Evolutionary conservation across 768 basidiomycete species (phyloP).

Genomic region (Lactarius sp.): DNA sequence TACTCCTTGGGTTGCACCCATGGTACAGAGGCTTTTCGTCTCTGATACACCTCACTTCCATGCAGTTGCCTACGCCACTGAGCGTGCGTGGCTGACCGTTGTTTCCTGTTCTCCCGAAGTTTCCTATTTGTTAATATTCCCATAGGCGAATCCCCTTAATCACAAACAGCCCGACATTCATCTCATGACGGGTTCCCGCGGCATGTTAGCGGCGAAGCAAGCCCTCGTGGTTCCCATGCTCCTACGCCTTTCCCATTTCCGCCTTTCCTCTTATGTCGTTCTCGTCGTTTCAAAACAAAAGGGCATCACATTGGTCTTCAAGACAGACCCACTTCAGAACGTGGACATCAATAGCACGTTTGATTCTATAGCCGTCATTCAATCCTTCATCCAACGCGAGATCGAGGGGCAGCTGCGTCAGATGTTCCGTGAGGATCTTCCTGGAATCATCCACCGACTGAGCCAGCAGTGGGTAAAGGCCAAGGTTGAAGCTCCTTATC

Average conservation of each 20-base stretch:
- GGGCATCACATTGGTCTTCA: constrained; percentile 98
- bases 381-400: constrained; percentile 95
- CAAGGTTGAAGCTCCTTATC: constrained; percentile 89
- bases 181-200: constrained; percentile 72
- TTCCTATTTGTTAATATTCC: background rate
- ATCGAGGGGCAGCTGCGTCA: constrained; percentile 96
- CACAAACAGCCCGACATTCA: constrained; percentile 90
- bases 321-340: constrained; percentile 96
- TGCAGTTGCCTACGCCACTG: background rate
- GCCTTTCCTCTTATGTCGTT: constrained; percentile 92
- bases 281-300: constrained; percentile 97
- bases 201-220: constrained; percentile 91
- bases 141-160: constrained; percentile 89
- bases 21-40: background rate
- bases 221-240: constrained; percentile 98
- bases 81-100: background rate
- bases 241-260: constrained; percentile 92
- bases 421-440: constrained; percentile 97
- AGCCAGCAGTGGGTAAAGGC: constrained; percentile 95
- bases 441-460: constrained; percentile 92
- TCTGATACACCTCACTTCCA: background rate
- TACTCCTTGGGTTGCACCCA: too few relatives aligned
- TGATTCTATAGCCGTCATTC: constrained; percentile 95
- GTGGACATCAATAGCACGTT: constrained; percentile 98
- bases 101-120: background rate